Evolutionary conservation across 495 filamentous ascomycete species (phyloP).

Genomic region (Stereocaulon alpinum): DNA sequence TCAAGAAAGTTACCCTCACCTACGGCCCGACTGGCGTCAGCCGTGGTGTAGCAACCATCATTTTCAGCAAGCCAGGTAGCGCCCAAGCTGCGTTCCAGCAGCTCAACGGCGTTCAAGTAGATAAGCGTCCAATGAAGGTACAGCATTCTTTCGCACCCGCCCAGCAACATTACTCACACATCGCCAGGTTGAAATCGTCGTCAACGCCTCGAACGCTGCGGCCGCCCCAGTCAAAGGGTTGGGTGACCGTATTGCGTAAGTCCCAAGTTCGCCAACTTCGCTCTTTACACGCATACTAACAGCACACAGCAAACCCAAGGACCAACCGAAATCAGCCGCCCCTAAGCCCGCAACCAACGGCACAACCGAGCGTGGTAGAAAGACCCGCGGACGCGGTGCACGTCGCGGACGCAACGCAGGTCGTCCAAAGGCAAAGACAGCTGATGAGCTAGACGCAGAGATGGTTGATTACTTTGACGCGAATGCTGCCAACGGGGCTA

Average conservation of each 20-base stretch:
- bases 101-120: constrained; percentile 81
- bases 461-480: constrained; percentile 82
- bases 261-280: not conserved
- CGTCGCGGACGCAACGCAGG: constrained; percentile 40
- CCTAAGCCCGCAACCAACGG: constrained; percentile 43
- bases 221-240: constrained; percentile 59
- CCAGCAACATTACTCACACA: constrained; percentile 14
- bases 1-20: constrained; percentile 78
- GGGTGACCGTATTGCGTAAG: constrained; percentile 76
- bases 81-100: constrained; percentile 70
- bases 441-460: constrained; percentile 85
- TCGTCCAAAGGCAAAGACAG: constrained; percentile 76
- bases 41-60: constrained; percentile 75
- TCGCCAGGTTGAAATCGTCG: constrained; percentile 73
- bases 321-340: constrained; percentile 70
- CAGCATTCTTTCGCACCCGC: constrained; percentile 5
- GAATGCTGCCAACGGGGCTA: constrained; percentile 28
- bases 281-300: constrained; percentile 18
- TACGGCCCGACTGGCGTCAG: constrained; percentile 88
- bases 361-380: constrained; percentile 32
- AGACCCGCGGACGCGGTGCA: constrained; percentile 34
- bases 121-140: constrained; percentile 86
- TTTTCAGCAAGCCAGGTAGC: constrained; percentile 65
- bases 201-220: constrained; percentile 62
- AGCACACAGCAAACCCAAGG: constrained; percentile 51